Percentiles rank a stretch among this genome's conserved stretches.
phyloP scores from a whole-genome alignment of 2,329 filamentous ascomycete genomes.

The Colletotrichum higginsianum region DNA sequence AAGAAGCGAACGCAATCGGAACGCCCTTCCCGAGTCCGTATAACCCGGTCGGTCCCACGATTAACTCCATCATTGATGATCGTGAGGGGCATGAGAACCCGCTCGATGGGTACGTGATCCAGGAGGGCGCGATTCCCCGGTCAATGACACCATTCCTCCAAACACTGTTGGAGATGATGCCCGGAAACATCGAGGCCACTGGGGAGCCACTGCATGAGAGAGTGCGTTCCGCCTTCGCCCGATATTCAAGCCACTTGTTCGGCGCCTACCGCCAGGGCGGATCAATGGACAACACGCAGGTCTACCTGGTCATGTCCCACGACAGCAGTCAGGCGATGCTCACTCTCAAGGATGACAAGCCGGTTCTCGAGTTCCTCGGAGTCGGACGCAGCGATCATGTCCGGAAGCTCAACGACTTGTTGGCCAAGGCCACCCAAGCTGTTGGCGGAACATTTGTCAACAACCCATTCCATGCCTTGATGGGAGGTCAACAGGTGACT shows the following conservation, averaged over 20 bases:
- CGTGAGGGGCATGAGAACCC: slow-evolving; percentile 66
- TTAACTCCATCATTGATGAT: slow-evolving; percentile 74
- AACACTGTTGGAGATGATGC: slow-evolving; percentile 68
- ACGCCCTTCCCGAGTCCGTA: slow-evolving; percentile 63
- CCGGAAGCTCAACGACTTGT: slow-evolving; percentile 64
- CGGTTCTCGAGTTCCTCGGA: slow-evolving; percentile 71
- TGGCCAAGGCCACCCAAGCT: slow-evolving; percentile 68
- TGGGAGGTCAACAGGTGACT: slow-evolving; percentile 72
- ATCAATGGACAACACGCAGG: slow-evolving; percentile 71
- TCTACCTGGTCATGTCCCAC: slow-evolving; percentile 78
- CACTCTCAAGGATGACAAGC: slow-evolving; percentile 71
- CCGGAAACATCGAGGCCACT: slow-evolving; percentile 59
- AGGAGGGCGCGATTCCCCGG: slow-evolving; percentile 74
- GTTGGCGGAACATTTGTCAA: slow-evolving; percentile 74
- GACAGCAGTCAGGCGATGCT: slow-evolving; percentile 75
- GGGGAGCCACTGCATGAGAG: slow-evolving; percentile 57
- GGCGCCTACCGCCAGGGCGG: slow-evolving; percentile 71
- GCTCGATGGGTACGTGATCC: slow-evolving; percentile 74
- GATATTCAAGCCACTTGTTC: slow-evolving; percentile 67
- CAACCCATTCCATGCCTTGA: slow-evolving; percentile 70
- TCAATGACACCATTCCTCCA: slow-evolving; percentile 71
- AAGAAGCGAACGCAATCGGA: slow-evolving; percentile 70
- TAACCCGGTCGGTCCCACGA: slow-evolving; percentile 72
- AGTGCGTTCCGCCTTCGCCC: slow-evolving; percentile 63
- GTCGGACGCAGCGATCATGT: slow-evolving; percentile 71